Evolutionary conservation across 73 alveolate species (phyloP).

Genomic region (Stentor roeselii): DNA sequence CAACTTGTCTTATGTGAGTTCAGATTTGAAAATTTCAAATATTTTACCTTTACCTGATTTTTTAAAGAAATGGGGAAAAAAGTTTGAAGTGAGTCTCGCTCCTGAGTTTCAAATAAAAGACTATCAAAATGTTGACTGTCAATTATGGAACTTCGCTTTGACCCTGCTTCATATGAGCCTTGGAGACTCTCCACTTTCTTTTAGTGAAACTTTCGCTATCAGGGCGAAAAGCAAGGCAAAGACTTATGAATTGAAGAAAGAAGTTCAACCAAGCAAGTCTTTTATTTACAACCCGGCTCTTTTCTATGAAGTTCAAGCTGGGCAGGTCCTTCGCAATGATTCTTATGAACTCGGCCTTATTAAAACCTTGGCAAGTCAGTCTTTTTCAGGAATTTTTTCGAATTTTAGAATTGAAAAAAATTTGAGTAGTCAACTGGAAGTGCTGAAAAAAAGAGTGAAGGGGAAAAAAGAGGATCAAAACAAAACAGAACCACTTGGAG

Average conservation of each 20-base stretch:
- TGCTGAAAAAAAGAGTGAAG: not conserved
- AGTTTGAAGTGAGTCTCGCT: too few species aligned
- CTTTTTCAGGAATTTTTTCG: not conserved
- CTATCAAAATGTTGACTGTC: not conserved
- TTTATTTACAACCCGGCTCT: not conserved
- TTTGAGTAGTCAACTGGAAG: not conserved
- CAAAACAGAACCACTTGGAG: not conserved
- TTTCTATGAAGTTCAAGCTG: not conserved
- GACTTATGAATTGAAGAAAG: not conserved
- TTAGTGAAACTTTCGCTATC: not conserved
- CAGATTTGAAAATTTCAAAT: slow-evolving; percentile 64
- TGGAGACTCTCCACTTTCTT: not conserved
- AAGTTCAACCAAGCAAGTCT: not conserved
- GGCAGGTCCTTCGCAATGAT: not conserved
- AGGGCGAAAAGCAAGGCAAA: not conserved
- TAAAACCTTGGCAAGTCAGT: not conserved
- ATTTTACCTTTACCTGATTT: slow-evolving; percentile 59
- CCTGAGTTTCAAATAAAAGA: slow-evolving; percentile 51
- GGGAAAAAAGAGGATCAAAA: not conserved
- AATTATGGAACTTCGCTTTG: not conserved
- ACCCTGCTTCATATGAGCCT: not conserved
- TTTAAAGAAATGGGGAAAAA: too few species aligned
- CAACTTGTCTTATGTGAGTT: slow-evolving; percentile 52
- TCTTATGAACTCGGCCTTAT: not conserved
- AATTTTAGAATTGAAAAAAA: too few species aligned